Percentiles rank a stretch among this genome's conserved stretches.
phyloP scores from a whole-genome alignment of 768 basidiomycete species.

The Sarcomyxa edulis region DNA sequence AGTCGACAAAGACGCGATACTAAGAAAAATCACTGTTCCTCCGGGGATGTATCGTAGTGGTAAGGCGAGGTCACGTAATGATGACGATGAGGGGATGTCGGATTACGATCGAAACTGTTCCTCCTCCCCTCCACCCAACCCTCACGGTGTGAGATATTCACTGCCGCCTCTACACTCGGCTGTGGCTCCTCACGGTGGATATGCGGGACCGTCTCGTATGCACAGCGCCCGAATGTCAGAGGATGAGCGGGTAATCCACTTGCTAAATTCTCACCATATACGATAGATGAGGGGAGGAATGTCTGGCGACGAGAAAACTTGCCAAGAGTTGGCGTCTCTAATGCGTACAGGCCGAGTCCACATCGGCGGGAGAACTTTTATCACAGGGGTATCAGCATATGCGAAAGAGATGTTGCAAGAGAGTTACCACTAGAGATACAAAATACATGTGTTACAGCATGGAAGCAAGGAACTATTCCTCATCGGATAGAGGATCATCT shows the following conservation, averaged over 20 bases:
- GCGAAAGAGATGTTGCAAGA: no score
- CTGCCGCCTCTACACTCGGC: slow-evolving; percentile 38
- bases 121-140: slow-evolving; percentile 8
- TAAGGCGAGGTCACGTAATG: slow-evolving; percentile 35
- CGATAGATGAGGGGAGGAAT: no score
- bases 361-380: no score
- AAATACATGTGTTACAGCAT: no score
- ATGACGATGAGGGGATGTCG: slow-evolving; percentile 21
- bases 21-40: slow-evolving; percentile 40
- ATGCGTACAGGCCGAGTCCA: no score
- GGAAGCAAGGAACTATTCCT: no score
- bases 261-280: slow-evolving; percentile 40
- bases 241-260: slow-evolving; percentile 56
- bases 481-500: slow-evolving; percentile 52
- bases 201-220: slow-evolving; percentile 19
- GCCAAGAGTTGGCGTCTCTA: no score
- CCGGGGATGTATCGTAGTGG: slow-evolving; percentile 40
- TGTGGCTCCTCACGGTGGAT: slow-evolving; percentile 22
- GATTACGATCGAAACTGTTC: slow-evolving; percentile 9
- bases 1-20: slow-evolving; percentile 36
- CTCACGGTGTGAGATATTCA: slow-evolving; percentile 17
- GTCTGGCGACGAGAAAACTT: no score
- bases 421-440: no score
- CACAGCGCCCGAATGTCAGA: slow-evolving; percentile 40
- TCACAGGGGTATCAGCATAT: no score